Percentiles rank a stretch among this genome's conserved stretches.
phyloP scores from a whole-genome alignment of 179 eudicot genomes.

The Silene noctiflora region DNA sequence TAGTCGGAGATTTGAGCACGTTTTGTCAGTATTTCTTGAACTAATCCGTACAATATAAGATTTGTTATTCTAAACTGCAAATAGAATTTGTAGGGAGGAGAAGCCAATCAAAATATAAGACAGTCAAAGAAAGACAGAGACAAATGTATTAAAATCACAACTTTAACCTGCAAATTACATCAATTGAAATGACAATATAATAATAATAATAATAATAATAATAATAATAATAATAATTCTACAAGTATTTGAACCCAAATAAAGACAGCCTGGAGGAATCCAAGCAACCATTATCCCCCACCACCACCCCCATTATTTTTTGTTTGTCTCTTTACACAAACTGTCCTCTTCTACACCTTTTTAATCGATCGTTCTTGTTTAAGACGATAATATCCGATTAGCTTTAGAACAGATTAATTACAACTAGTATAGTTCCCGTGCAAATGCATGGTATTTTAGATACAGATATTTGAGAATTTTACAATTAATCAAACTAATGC shows the following conservation, averaged over 20 bases:
- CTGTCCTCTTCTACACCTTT: neutral
- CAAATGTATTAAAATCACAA: neutral
- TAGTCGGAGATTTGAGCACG: neutral
- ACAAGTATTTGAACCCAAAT: constrained; percentile 2
- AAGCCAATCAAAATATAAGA: neutral
- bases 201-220: neutral
- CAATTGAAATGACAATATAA: neutral
- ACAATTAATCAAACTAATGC: too few relatives aligned
- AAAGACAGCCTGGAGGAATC: constrained; percentile 81
- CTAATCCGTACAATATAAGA: neutral
- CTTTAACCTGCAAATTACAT: constrained; percentile 5
- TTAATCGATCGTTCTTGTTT: too few relatives aligned
- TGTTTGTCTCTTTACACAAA: constrained; percentile 22
- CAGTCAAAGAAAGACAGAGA: neutral
- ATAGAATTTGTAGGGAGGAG: neutral
- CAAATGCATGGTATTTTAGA: too few relatives aligned
- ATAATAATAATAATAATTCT: neutral
- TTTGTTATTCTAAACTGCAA: neutral
- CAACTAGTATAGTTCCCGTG: too few relatives aligned
- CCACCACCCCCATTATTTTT: constrained; percentile 35
- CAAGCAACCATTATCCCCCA: constrained; percentile 54
- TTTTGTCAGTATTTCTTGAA: neutral
- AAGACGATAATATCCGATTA: too few relatives aligned
- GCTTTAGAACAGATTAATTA: too few relatives aligned
- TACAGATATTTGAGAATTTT: too few relatives aligned